These are phyloP conservation scores for Vigna radiata DNA, from an alignment of 306 rosid genomes.

Conservation along the genomic window DNA sequence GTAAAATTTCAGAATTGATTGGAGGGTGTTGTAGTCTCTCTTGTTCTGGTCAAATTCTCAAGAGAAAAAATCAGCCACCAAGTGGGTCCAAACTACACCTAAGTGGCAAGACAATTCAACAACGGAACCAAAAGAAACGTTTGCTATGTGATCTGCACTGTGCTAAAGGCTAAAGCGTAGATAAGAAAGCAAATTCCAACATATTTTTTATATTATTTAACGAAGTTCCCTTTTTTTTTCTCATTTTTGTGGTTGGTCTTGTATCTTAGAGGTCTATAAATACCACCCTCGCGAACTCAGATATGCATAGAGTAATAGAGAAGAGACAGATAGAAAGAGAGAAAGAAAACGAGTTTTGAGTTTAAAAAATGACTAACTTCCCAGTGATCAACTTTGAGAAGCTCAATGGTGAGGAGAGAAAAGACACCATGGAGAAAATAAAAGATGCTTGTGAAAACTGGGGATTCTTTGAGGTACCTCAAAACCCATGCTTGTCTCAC, in stretches of 20 bases:
- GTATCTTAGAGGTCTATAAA: conserved; percentile 38
- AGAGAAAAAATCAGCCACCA: conserved; percentile 31
- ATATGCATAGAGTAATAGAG: conserved; percentile 33
- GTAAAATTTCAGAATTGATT: not conserved
- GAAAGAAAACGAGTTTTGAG: conserved; percentile 23
- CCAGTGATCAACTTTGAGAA: conserved; percentile 77
- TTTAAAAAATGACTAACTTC: conserved; percentile 65
- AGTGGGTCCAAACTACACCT: conserved; percentile 35
- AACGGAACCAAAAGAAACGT: conserved; percentile 42
- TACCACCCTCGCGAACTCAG: conserved; percentile 38
- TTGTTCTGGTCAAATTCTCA: conserved; percentile 40
- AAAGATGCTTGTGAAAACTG: conserved; percentile 94
- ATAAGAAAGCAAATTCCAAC: conserved; percentile 8
- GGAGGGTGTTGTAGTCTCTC: not conserved
- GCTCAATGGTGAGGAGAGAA: conserved; percentile 74
- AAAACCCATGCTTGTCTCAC: not conserved
- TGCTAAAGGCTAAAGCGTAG: not conserved
- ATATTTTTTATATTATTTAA: not conserved
- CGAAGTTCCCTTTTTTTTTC: not conserved
- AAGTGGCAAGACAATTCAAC: conserved; percentile 42
- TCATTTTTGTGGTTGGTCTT: conserved; percentile 11
- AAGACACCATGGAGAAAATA: conserved; percentile 63
- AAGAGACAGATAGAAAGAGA: conserved; percentile 1
- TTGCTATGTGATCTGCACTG: conserved; percentile 13
- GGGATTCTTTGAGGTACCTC: conserved; percentile 93